Base-by-base conservation (phyloP, 2,329 filamentous ascomycete genomes). In the Phialemoniopsis sp. region DNA sequence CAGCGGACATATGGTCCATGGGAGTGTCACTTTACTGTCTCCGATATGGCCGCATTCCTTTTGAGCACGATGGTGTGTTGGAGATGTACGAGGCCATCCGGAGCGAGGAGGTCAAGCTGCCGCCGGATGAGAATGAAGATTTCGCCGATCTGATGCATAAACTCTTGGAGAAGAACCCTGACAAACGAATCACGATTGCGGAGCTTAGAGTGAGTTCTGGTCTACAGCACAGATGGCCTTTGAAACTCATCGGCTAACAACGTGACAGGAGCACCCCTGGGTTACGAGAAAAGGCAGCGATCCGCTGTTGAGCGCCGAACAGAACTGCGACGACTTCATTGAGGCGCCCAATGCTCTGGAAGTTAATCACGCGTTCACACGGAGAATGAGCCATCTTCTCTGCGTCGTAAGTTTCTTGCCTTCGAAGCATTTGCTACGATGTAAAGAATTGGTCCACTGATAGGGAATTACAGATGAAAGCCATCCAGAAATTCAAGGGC, bases 1-100 rank as follows among this genome's bases (percentile, higher is more conserved):
- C 91, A 4, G 89, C 89, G 4, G 93, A 98, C 62, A 89, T 98
- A 39, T 98, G 93, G 93, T 95, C 91, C 4, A 97, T 97, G 91
- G 93, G 93, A 7, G 84, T 96, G 8, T 95, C 90, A 2, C 70
- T 98, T 3, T 97, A 91, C 59, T 98, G 93, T 59, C 73, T 98
- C 30, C 82, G 86, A 44, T 97, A 95, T 54, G 93, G 93, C 26
- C 74, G 70, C 36, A 84, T 98, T 45, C 93, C 93, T 0, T 98
- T 97, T 55, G 85, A 90, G 53, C 78, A 84, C 40, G 70, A 78
- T 6, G 82, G 80, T 14, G 81, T 96, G 43, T 70, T 96, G 40
- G 90, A 95, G 37, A 78, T 97, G 46, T 97, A 94, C 57, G 83
- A 95, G 43, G 81, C 89, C 5, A 97, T 98, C 62, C 85, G 85